These are phyloP conservation scores for Boletus pseudo-olivaceus DNA, from an alignment of 768 basidiomycete genomes.

Conservation along the genomic window DNA sequence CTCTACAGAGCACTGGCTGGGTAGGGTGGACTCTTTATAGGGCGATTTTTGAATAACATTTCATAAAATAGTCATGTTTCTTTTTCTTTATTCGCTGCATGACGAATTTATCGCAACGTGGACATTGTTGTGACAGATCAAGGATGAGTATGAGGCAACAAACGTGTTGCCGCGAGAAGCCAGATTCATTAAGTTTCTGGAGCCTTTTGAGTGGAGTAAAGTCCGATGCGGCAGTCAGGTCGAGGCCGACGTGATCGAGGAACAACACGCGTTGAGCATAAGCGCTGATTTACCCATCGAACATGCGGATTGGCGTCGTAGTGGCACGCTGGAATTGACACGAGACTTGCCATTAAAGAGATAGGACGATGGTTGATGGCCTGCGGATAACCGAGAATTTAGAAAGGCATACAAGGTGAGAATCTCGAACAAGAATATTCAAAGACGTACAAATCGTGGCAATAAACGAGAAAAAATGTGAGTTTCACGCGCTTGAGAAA, in stretches of 20 bases:
- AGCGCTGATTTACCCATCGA: slow-evolving; percentile 46
- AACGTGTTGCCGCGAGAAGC: slow-evolving; percentile 73
- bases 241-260: slow-evolving; percentile 64
- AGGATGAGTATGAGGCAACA: slow-evolving; percentile 58
- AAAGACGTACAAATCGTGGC: slow-evolving; percentile 32
- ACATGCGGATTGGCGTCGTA: slow-evolving; percentile 34
- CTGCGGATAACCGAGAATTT: slow-evolving; percentile 28
- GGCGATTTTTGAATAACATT: slow-evolving; percentile 38
- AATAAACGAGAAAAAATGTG: slow-evolving; percentile 25
- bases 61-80: slow-evolving; percentile 43
- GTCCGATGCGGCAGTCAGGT: slow-evolving; percentile 51
- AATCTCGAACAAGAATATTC: slow-evolving; percentile 25
- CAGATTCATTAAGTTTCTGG: slow-evolving; percentile 54
- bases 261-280: slow-evolving; percentile 58
- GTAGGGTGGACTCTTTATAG: slow-evolving; percentile 51
- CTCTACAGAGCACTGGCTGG: slow-evolving; percentile 17
- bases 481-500: slow-evolving; percentile 26
- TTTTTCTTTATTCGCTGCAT: slow-evolving; percentile 43
- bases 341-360: slow-evolving; percentile 25
- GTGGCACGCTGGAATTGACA: slow-evolving; percentile 28
- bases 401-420: slow-evolving; percentile 21
- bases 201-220: slow-evolving; percentile 70
- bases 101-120: slow-evolving; percentile 72
- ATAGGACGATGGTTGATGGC: slow-evolving; percentile 12
- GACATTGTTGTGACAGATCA: slow-evolving; percentile 63